Percentiles rank a stretch among this genome's conserved stretches.
These are phyloP conservation scores for Aspergillus awamori DNA, from an alignment of 2,329 filamentous ascomycete species.

Conservation along the genomic window DNA sequence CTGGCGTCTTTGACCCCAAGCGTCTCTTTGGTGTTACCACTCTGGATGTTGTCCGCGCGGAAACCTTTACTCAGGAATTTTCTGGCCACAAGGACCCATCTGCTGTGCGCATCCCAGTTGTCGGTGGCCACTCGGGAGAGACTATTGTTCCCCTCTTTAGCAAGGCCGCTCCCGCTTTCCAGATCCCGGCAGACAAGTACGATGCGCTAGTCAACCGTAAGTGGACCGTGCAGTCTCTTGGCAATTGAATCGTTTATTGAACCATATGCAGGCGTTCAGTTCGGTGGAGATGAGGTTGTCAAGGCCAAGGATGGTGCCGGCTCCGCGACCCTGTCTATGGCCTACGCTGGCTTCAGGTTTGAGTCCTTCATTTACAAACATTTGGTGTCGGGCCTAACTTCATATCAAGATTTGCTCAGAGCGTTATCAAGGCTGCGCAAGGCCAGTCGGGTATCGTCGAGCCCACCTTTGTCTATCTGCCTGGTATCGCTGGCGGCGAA, in stretches of 20 bases:
- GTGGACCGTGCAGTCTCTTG: constrained; percentile 28
- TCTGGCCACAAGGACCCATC: constrained; percentile 79
- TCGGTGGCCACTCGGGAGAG: constrained; percentile 96
- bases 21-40: constrained; percentile 98
- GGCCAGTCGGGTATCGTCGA: constrained; percentile 93
- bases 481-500: constrained; percentile 84
- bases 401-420: constrained; percentile 77
- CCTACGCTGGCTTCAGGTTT: constrained; percentile 90
- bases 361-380: constrained; percentile 30
- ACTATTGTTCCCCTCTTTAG: constrained; percentile 98
- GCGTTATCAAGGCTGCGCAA: constrained; percentile 82
- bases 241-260: neutral
- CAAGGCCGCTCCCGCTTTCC: constrained; percentile 77
- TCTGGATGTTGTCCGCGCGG: constrained; percentile 94
- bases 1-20: constrained; percentile 90
- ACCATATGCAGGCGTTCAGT: constrained; percentile 70
- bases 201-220: constrained; percentile 83
- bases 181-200: constrained; percentile 86
- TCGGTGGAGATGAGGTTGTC: constrained; percentile 96
- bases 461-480: constrained; percentile 94
- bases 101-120: constrained; percentile 83
- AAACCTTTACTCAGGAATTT: constrained; percentile 91
- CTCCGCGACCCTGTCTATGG: constrained; percentile 91
- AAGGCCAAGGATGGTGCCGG: constrained; percentile 91
- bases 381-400: constrained; percentile 22